Evolutionary conservation across 2,329 filamentous ascomycete species (phyloP).

Genomic region (Paraconiothyrium brasiliense): DNA sequence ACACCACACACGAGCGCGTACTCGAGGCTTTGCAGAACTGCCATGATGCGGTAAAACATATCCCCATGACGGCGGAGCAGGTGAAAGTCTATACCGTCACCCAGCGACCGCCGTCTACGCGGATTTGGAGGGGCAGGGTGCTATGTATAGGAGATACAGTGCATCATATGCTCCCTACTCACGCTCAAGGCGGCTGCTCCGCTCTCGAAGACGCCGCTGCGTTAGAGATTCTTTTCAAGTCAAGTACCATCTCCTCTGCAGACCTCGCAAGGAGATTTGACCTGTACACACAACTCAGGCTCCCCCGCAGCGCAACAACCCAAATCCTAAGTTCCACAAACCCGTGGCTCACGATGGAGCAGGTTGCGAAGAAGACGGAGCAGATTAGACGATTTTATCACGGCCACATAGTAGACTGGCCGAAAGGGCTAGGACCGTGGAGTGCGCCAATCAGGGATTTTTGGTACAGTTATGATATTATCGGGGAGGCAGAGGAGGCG

Average conservation of each 20-base stretch:
- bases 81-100: slow-evolving; percentile 28
- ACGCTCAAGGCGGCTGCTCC: slow-evolving; percentile 24
- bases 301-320: slow-evolving; percentile 25
- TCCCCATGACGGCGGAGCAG: slow-evolving; percentile 16
- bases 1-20: slow-evolving; percentile 19
- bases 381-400: slow-evolving; percentile 24
- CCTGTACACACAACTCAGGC: slow-evolving; percentile 19
- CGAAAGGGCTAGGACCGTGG: slow-evolving; percentile 13
- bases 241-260: not conserved
- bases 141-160: slow-evolving; percentile 24
- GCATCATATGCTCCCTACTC: slow-evolving; percentile 28
- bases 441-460: slow-evolving; percentile 21
- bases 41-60: slow-evolving; percentile 11
- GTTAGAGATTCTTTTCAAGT: slow-evolving; percentile 21
- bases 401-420: slow-evolving; percentile 22
- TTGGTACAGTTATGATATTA: slow-evolving; percentile 26
- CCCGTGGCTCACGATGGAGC: slow-evolving; percentile 22
- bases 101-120: slow-evolving; percentile 19
- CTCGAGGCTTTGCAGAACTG: slow-evolving; percentile 18
- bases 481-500: slow-evolving; percentile 22
- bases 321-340: slow-evolving; percentile 23
- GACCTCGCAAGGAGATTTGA: slow-evolving; percentile 15
- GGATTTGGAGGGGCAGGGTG: slow-evolving; percentile 11
- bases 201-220: slow-evolving; percentile 27
- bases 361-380: slow-evolving; percentile 15